A percentile compares a stretch with the other conserved stretches of the same genome.
These are phyloP conservation scores for Populus pruinosa DNA, from an alignment of 345 rosid species.

Conservation along the genomic window DNA sequence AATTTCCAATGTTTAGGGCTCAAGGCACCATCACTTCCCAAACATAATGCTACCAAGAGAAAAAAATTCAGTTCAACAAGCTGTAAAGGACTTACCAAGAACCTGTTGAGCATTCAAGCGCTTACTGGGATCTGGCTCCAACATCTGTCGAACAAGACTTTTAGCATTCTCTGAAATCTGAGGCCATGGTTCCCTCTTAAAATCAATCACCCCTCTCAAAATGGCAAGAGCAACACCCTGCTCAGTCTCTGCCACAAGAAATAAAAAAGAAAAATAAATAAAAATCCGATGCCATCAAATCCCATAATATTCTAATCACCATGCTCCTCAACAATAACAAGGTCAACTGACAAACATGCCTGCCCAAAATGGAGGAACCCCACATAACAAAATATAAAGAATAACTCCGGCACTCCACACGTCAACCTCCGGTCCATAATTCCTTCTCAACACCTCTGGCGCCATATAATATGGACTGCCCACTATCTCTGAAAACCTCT, in stretches of 20 bases:
- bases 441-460: slow-evolving; percentile 81
- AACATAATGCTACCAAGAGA: neutral
- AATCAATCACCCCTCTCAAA: slow-evolving; percentile 75
- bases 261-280: slow-evolving; percentile 5
- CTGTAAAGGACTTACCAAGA: slow-evolving; percentile 53
- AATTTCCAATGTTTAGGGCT: neutral
- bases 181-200: slow-evolving; percentile 96
- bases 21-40: neutral
- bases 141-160: slow-evolving; percentile 81
- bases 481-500: slow-evolving; percentile 82
- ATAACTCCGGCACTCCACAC: slow-evolving; percentile 96
- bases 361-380: slow-evolving; percentile 97
- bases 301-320: neutral
- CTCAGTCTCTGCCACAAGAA: slow-evolving; percentile 64
- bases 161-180: slow-evolving; percentile 86
- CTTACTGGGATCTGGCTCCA: slow-evolving; percentile 73
- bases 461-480: slow-evolving; percentile 99
- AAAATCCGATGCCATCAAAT: neutral
- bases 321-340: slow-evolving; percentile 2
- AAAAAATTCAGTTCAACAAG: neutral
- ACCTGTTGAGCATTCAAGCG: slow-evolving; percentile 86
- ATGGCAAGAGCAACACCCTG: slow-evolving; percentile 98
- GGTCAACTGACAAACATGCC: slow-evolving; percentile 34
- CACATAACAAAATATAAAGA: slow-evolving; percentile 76
- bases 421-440: slow-evolving; percentile 89